Evolutionary conservation across 176 grass and related monocot species (phyloP), one percentile per base, ranked within the genome.

Genomic region (Carex littledalei): DNA sequence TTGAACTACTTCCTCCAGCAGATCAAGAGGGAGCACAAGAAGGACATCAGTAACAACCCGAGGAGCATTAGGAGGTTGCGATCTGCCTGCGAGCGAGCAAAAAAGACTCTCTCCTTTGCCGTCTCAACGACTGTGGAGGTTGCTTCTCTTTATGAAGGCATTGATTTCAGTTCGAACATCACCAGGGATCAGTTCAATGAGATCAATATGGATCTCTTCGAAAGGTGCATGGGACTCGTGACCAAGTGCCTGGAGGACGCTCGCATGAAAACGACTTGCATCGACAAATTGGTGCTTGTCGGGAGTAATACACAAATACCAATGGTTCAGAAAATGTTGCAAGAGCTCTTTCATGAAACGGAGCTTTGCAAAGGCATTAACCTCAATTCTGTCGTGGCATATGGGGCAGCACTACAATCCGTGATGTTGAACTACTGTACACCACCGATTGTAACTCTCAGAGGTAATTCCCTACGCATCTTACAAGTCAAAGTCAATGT

Each of bases 141-240:
- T 12, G 52, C 77, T 52, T 26, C 20, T 17, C 63, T 89, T 22
- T 59, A 81, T 21, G 90, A 89, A 9, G 84, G 64, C 20, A 29
- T 83, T 65, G 87, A 91, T 61, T 88, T 91, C 70, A 79, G 39
- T 66, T 10, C 84, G 1, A 79, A 41, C 22, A 86, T 91, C 9
- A 88, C 72, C 0, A 85, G 63, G 7, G 66, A 85, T 16, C 37
- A 68, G 26, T 89, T 92, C 32, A 87, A 89, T 32, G 81, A 85
- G 34, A 80, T 92, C 43, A 85, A 76, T 84, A 77, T 85, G 65
- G 87, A 92, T 47, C 74, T 92, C 3, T 89, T 92, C 57, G 35
- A 11, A 37, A 89, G 60, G 74, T 91, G 90, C 84, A 77, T 84
- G 79, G 43, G 57, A 2, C 87, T 85, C 5, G 49, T 84, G 3